Percentiles rank a stretch among this genome's conserved stretches.
Conservation (phyloP, 116 monocot species). For the Phalaenopsis hybrid region DNA sequence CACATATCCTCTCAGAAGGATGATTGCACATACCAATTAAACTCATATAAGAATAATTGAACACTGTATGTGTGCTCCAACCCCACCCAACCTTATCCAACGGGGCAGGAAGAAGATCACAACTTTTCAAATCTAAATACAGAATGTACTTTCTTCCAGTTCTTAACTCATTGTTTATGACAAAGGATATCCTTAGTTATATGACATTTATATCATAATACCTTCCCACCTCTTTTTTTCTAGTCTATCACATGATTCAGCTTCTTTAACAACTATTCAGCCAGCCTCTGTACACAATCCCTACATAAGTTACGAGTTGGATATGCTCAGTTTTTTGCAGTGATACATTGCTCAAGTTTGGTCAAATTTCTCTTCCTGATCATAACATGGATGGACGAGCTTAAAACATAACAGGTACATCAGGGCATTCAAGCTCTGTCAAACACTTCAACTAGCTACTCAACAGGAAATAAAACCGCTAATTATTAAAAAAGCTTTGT, state of each 20-base stretch:
- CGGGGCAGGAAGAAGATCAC: neutral
- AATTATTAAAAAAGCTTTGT: neutral
- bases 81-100: neutral
- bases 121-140: neutral
- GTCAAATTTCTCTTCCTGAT: neutral
- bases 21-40: too few relatives aligned
- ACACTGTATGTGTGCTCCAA: too few relatives aligned
- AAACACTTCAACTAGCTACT: neutral
- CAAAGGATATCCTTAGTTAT: neutral
- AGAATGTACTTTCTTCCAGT: neutral
- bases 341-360: neutral
- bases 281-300: neutral
- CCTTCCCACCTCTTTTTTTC: neutral
- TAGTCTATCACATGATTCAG: neutral
- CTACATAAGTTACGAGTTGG: neutral
- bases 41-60: too few relatives aligned
- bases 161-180: too few relatives aligned
- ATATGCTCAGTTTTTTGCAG: neutral
- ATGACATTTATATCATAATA: neutral
- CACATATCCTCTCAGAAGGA: too few relatives aligned
- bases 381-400: neutral
- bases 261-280: neutral
- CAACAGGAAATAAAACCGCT: neutral
- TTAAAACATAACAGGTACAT: neutral
- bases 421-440: neutral